A percentile compares a stretch with the other conserved stretches of the same genome.
Evolutionary conservation across 768 basidiomycete species (phyloP).

Genomic region (Suillus luteus): DNA sequence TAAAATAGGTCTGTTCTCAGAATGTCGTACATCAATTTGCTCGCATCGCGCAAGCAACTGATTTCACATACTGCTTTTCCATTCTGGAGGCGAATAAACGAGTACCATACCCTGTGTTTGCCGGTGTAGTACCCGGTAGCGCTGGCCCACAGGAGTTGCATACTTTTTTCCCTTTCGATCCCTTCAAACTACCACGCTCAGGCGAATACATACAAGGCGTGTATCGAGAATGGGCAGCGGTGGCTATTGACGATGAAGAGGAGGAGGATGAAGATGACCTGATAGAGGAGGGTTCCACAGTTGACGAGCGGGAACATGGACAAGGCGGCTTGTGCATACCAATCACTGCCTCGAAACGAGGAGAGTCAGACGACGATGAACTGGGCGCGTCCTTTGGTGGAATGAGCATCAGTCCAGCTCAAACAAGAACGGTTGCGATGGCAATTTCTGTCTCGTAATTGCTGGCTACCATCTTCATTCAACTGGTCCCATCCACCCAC

Average conservation of each 20-base stretch:
- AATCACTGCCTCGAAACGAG: constrained; percentile 21
- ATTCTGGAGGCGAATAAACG: constrained; percentile 89
- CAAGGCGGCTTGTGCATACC: constrained; percentile 25
- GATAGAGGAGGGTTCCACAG: constrained; percentile 30
- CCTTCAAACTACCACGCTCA: constrained; percentile 86
- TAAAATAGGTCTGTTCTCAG: constrained; percentile 77
- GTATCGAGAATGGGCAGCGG: constrained; percentile 89
- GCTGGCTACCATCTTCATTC: background rate
- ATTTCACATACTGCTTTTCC: constrained; percentile 92
- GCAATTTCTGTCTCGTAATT: constrained; percentile 1
- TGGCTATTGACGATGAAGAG: constrained; percentile 69
- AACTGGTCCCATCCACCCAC: background rate
- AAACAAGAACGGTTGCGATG: constrained; percentile 23
- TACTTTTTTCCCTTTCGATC: constrained; percentile 98
- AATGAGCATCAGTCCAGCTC: constrained; percentile 82
- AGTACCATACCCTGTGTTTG: constrained; percentile 46
- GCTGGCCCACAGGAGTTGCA: constrained; percentile 70
- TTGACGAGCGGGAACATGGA: constrained; percentile 22
- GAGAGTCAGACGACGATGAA: constrained; percentile 44
- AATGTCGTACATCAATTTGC: constrained; percentile 95
- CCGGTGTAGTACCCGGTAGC: constrained; percentile 23
- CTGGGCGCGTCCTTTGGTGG: constrained; percentile 71
- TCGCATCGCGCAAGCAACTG: constrained; percentile 85
- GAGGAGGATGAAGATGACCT: constrained; percentile 66
- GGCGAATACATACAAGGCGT: constrained; percentile 74